phyloP scores from a whole-genome alignment of 1,139 yeast species.

The Zygoascus meyerae region DNA sequence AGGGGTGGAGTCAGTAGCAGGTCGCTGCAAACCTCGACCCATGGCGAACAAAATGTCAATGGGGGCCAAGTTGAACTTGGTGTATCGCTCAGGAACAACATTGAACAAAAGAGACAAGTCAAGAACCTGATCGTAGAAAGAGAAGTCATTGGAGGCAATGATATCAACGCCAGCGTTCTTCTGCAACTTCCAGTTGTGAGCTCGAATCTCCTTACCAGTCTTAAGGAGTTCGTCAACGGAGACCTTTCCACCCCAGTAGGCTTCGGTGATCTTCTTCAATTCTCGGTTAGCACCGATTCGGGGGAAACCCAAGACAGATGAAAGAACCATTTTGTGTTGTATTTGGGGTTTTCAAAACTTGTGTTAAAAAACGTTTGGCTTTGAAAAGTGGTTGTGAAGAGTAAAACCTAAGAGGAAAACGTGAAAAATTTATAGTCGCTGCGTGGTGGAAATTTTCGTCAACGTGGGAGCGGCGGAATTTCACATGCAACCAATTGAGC shows the following conservation, averaged over 20 bases:
- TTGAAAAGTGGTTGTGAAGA: conserved; percentile 3
- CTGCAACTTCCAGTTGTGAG: conserved; percentile 96
- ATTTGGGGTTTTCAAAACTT: neutral
- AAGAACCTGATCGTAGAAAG: conserved; percentile 94
- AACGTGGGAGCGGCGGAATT: too few relatives aligned
- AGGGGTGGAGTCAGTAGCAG: conserved; percentile 77
- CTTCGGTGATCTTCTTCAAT: conserved; percentile 96
- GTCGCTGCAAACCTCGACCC: conserved; percentile 99
- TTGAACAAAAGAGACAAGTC: conserved; percentile 91
- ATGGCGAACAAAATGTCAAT: conserved; percentile 94
- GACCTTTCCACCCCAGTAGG: conserved; percentile 97
- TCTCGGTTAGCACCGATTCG: conserved; percentile 97
- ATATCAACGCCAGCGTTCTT: conserved; percentile 95
- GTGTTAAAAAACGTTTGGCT: neutral
- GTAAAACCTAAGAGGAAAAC: conserved; percentile 4
- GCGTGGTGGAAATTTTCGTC: too few relatives aligned
- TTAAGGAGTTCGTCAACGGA: conserved; percentile 79
- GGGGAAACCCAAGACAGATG: conserved; percentile 98
- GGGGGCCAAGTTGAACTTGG: conserved; percentile 83
- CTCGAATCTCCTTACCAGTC: conserved; percentile 94
- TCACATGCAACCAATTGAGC: too few relatives aligned
- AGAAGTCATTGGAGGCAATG: conserved; percentile 96
- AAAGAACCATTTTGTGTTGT: conserved; percentile 67
- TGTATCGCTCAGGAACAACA: conserved; percentile 94
- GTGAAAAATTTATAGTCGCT: conserved; percentile 8